A percentile compares a stretch with the other conserved stretches of the same genome.
Evolutionary conservation across 2,329 filamentous ascomycete species (phyloP).

Genomic region (Polychaeton citri): DNA sequence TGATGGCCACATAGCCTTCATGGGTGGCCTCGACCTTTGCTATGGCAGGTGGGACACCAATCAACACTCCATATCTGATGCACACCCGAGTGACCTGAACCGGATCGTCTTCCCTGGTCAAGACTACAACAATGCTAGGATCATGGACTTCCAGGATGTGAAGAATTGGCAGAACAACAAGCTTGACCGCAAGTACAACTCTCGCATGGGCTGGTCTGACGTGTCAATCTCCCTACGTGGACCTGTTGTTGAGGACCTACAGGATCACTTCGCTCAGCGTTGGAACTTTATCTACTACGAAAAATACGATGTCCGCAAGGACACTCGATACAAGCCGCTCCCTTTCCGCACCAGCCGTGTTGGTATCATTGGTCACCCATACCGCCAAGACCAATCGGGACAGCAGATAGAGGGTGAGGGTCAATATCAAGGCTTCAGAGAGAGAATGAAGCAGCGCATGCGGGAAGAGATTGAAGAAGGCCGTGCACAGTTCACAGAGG

Average conservation of each 20-base stretch:
- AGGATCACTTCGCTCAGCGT: constrained; percentile 66
- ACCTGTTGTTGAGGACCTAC: constrained; percentile 60
- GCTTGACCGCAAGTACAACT: constrained; percentile 55
- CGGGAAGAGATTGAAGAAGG: constrained; percentile 12
- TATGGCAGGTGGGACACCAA: constrained; percentile 85
- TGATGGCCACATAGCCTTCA: constrained; percentile 69
- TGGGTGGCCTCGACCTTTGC: constrained; percentile 79
- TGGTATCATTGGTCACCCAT: constrained; percentile 21
- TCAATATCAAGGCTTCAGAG: constrained; percentile 18
- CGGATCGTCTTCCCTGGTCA: constrained; percentile 75
- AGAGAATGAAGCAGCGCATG: constrained; percentile 16
- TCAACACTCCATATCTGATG: constrained; percentile 67
- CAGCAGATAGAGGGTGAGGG: constrained; percentile 13
- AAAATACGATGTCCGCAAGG: constrained; percentile 56
- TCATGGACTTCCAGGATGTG: constrained; percentile 71
- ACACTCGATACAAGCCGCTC: constrained; percentile 33
- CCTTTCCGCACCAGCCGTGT: constrained; percentile 23
- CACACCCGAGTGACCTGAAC: constrained; percentile 64
- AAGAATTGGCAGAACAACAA: constrained; percentile 78
- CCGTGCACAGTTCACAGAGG: constrained; percentile 5
- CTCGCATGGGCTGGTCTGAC: constrained; percentile 89
- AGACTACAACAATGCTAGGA: constrained; percentile 79
- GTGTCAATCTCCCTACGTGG: constrained; percentile 65
- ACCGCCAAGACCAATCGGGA: constrained; percentile 13
- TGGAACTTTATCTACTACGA: constrained; percentile 86